phyloP scores from a whole-genome alignment of 495 filamentous ascomycete species.

The Xylaria curta region DNA sequence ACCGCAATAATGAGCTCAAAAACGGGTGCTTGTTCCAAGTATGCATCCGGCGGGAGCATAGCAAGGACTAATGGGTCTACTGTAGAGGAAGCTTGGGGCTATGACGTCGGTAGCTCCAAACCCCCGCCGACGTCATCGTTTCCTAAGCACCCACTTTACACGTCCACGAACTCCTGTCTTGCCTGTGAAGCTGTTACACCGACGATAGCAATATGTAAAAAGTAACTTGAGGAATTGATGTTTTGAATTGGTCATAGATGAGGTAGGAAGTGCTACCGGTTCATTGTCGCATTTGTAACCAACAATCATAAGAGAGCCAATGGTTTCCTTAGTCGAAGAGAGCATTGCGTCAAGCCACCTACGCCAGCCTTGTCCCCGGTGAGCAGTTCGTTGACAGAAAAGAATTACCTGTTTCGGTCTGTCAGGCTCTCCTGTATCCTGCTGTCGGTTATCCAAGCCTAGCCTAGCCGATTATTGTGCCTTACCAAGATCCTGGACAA shows the following conservation, averaged over 20 bases:
- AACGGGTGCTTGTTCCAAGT: background rate
- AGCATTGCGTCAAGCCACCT: conserved; percentile 20
- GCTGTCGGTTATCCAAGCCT: background rate
- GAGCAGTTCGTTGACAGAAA: background rate
- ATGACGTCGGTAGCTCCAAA: conserved; percentile 16
- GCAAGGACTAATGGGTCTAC: background rate
- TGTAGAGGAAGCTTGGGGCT: background rate
- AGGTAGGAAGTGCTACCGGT: background rate
- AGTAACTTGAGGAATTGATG: background rate
- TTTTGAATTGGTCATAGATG: background rate
- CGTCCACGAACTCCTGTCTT: background rate
- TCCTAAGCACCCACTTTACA: conserved; percentile 1
- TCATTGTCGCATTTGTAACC: background rate
- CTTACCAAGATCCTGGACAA: conserved; percentile 2
- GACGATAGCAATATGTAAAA: background rate
- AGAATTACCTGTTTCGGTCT: conserved; percentile 8
- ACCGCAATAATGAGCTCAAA: background rate
- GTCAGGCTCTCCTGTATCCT: background rate
- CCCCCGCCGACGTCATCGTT: conserved; percentile 26
- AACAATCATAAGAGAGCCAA: conserved; percentile 10
- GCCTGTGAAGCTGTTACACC: conserved; percentile 4
- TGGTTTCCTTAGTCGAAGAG: background rate
- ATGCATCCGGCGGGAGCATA: background rate
- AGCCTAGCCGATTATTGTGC: conserved; percentile 6
- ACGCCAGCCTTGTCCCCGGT: background rate